Evolutionary conservation across 805 yeast genomes (phyloP).

Genomic region (Debaryomyces tyrocola): DNA sequence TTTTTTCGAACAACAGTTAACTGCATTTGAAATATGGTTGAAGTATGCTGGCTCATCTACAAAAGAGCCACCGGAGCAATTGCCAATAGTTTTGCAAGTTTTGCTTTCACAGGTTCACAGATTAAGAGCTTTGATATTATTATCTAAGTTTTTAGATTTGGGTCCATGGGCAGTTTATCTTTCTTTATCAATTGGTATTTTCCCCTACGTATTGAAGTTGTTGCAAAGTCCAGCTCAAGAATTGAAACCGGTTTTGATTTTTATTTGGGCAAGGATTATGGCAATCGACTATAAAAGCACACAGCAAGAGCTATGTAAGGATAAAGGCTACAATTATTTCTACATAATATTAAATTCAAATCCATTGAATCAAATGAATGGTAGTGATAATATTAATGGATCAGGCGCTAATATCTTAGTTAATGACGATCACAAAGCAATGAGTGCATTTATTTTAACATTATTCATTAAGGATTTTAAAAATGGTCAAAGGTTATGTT

Average conservation of each 20-base stretch:
- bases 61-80: constrained; percentile 87
- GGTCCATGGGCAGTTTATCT: constrained; percentile 98
- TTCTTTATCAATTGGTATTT: constrained; percentile 91
- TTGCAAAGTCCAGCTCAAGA: constrained; percentile 95
- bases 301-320: constrained; percentile 89
- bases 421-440: constrained; percentile 86
- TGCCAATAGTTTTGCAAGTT: constrained; percentile 92
- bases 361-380: constrained; percentile 28
- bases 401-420: constrained; percentile 35
- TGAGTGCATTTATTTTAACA: constrained; percentile 89
- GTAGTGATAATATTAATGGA: constrained; percentile 22
- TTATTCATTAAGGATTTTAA: constrained; percentile 79
- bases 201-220: constrained; percentile 88
- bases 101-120: constrained; percentile 92
- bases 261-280: constrained; percentile 97
- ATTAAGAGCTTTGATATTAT: constrained; percentile 77
- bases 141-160: constrained; percentile 83
- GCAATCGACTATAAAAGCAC: constrained; percentile 89
- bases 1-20: constrained; percentile 92
- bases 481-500: constrained; percentile 77
- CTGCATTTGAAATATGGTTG: constrained; percentile 96
- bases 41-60: constrained; percentile 80
- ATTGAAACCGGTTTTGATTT: constrained; percentile 87
- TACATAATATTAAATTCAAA: constrained; percentile 65
- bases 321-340: constrained; percentile 86